These are phyloP conservation scores for Sisymbrium irio DNA, from an alignment of 345 rosid genomes.

Conservation along the genomic window DNA sequence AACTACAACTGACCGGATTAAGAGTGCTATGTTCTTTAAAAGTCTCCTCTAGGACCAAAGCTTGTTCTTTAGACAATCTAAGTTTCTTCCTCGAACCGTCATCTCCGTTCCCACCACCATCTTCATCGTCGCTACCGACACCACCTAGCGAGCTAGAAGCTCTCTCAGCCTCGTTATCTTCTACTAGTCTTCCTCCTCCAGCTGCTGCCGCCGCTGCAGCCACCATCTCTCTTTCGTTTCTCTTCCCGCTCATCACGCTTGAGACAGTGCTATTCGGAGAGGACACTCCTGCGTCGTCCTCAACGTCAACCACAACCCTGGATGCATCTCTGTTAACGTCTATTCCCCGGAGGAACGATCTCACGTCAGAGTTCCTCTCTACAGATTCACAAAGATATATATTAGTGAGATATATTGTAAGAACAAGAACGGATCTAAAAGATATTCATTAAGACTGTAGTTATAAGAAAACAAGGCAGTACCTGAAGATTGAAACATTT, in stretches of 20 bases:
- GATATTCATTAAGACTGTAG: too few relatives aligned
- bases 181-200: conserved; percentile 24
- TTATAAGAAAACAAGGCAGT: background rate
- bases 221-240: conserved; percentile 54
- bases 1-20: conserved; percentile 75
- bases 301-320: conserved; percentile 45
- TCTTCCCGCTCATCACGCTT: conserved; percentile 69
- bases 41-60: conserved; percentile 78
- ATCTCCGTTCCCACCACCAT: conserved; percentile 66
- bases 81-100: conserved; percentile 83
- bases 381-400: background rate
- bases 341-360: conserved; percentile 51
- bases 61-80: conserved; percentile 74
- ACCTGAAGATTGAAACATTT: conserved; percentile 59
- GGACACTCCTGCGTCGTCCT: conserved; percentile 65
- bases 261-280: conserved; percentile 90
- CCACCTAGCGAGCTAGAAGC: conserved; percentile 56
- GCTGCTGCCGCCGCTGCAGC: conserved; percentile 18
- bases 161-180: conserved; percentile 65
- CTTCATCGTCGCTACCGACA: conserved; percentile 74
- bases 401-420: background rate
- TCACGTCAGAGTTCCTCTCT: conserved; percentile 50
- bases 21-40: conserved; percentile 90
- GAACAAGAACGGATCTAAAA: background rate
- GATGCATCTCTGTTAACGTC: conserved; percentile 60